phyloP scores from a whole-genome alignment of 768 basidiomycete species.

The Suillus fuscotomentosus region DNA sequence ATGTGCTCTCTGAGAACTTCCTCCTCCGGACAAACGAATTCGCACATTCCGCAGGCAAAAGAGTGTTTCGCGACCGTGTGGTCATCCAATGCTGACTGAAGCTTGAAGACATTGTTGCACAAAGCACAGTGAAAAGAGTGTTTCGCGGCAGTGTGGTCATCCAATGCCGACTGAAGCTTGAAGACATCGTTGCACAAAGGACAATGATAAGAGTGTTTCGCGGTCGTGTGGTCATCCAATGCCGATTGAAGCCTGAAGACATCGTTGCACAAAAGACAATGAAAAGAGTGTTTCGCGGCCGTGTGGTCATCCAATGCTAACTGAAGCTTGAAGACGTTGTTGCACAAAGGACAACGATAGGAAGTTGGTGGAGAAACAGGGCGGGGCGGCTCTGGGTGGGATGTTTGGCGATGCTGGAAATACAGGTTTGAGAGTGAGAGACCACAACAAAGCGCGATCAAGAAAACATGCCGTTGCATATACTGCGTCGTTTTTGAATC shows the following conservation, averaged over 20 bases:
- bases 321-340: not conserved
- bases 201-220: not conserved
- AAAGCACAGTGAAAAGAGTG: not conserved
- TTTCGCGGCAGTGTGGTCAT: not conserved
- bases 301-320: not conserved
- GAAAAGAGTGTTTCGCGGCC: not conserved
- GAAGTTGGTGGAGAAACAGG: not conserved
- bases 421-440: not conserved
- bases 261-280: not conserved
- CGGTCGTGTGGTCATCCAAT: conserved; percentile 1
- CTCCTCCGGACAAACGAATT: not conserved
- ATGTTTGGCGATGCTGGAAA: not conserved
- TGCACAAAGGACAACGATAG: not conserved
- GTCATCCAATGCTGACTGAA: too few relatives aligned
- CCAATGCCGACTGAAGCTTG: not conserved
- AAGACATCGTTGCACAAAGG: not conserved
- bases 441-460: not conserved
- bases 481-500: conserved; percentile 32
- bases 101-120: too few relatives aligned
- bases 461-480: conserved; percentile 29
- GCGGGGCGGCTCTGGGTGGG: not conserved
- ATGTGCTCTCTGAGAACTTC: conserved; percentile 24
- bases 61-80: too few relatives aligned
- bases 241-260: not conserved
- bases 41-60: not conserved